Percentiles rank a stretch among this genome's conserved stretches.
Evolutionary conservation across 306 rosid genomes (phyloP).

Genomic region (Oemleria cerasiformis): DNA sequence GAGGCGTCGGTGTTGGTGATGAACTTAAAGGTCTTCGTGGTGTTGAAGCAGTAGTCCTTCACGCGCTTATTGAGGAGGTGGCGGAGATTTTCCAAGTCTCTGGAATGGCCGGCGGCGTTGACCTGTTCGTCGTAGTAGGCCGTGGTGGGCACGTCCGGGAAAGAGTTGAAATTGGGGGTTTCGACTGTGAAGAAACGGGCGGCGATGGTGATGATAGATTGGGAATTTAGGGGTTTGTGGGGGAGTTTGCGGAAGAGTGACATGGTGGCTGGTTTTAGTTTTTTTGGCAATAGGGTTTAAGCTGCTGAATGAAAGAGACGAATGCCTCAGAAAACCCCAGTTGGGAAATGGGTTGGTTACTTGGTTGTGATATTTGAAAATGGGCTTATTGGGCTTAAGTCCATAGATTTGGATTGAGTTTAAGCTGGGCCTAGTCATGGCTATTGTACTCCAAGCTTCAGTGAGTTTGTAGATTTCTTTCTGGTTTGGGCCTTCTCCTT

Average conservation of each 20-base stretch:
- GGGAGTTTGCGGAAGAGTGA: conserved; percentile 26
- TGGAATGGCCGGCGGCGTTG: conserved; percentile 31
- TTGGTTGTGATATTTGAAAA: not conserved
- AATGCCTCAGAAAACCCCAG: too few relatives aligned
- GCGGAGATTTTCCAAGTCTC: conserved; percentile 37
- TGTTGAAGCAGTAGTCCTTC: conserved; percentile 45
- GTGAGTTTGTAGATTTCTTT: not conserved
- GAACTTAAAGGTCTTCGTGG: conserved; percentile 50
- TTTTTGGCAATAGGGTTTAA: conserved; percentile 3
- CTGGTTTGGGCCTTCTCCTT: too few relatives aligned
- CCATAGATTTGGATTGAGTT: not conserved
- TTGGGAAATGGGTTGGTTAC: not conserved
- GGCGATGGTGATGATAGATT: conserved; percentile 2
- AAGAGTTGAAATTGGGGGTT: not conserved
- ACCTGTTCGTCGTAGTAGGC: conserved; percentile 36
- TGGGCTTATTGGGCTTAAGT: not conserved
- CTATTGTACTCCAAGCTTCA: too few relatives aligned
- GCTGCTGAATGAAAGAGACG: not conserved
- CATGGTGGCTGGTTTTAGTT: conserved; percentile 25
- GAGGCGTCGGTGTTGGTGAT: conserved; percentile 33
- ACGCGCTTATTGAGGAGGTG: conserved; percentile 54
- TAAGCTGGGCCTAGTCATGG: not conserved
- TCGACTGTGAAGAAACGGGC: conserved; percentile 27
- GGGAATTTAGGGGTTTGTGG: conserved; percentile 16
- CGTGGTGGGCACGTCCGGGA: conserved; percentile 35